Conservation (phyloP, 352 stramenopile species). For the Pythium volutum region DNA sequence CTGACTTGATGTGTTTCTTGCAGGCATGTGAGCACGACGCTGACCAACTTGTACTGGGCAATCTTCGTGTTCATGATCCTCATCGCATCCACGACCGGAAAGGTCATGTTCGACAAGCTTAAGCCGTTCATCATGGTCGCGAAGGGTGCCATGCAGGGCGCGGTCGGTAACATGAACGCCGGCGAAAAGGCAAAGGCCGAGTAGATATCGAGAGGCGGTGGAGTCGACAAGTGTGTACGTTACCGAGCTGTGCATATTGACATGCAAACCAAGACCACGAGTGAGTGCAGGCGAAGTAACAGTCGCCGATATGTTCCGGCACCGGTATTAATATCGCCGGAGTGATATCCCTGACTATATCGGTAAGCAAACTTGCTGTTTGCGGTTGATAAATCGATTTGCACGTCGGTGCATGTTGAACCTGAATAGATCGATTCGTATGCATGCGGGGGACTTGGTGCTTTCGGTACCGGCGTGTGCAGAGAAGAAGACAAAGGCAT, state of each 20-base stretch:
- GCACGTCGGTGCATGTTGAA: constrained; percentile 3
- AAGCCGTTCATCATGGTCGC: constrained; percentile 73
- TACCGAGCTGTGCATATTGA: background rate
- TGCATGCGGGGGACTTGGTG: background rate
- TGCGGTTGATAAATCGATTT: background rate
- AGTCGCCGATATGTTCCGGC: background rate
- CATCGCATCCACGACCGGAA: constrained; percentile 77
- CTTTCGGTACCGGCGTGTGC: background rate
- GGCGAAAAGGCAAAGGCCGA: constrained; percentile 69
- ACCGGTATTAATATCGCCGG: no score
- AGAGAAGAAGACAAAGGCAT: background rate
- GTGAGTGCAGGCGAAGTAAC: background rate
- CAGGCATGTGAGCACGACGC: constrained; percentile 82
- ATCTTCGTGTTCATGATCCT: constrained; percentile 87
- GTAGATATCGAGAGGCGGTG: constrained; percentile 27
- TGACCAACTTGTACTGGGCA: constrained; percentile 85
- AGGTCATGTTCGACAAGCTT: constrained; percentile 84
- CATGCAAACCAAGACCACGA: background rate
- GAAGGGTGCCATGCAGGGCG: constrained; percentile 57
- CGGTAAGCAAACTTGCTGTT: background rate
- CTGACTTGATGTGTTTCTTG: background rate
- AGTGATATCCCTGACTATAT: background rate
- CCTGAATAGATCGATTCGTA: constrained; percentile 10
- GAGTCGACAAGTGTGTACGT: background rate
- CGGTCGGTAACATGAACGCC: constrained; percentile 31